These are phyloP conservation scores for Hyaloscypha finlandica DNA, from an alignment of 495 filamentous ascomycete species.

Conservation along the genomic window DNA sequence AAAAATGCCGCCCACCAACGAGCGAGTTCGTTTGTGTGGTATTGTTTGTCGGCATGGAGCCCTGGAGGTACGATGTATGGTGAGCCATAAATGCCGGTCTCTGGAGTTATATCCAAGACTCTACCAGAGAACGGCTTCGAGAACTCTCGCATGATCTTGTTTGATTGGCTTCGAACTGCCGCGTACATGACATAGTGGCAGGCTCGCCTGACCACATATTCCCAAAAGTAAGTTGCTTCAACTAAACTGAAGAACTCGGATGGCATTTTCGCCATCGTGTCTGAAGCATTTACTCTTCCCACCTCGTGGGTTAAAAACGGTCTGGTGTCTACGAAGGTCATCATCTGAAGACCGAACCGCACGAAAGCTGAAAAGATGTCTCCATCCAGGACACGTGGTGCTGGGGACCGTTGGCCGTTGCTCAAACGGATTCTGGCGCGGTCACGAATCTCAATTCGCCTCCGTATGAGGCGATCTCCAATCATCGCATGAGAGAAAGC, in stretches of 20 bases:
- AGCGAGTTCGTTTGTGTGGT: background rate
- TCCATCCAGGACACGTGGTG: conserved; percentile 1
- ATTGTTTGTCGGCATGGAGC: background rate
- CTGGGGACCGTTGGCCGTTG: background rate
- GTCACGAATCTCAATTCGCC: background rate
- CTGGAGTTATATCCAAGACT: conserved; percentile 1
- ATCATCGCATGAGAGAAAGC: conserved; percentile 1
- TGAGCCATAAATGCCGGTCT: conserved; percentile 5
- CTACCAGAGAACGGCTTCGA: background rate
- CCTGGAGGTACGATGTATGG: conserved; percentile 1
- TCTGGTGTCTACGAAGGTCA: conserved; percentile 9
- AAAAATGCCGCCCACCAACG: background rate
- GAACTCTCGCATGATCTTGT: background rate
- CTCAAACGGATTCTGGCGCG: background rate
- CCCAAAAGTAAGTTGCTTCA: conserved; percentile 8
- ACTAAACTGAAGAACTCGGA: background rate
- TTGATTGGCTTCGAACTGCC: background rate
- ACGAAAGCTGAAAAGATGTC: conserved; percentile 3
- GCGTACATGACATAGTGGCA: conserved; percentile 1
- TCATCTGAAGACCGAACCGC: conserved; percentile 9
- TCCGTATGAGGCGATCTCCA: background rate
- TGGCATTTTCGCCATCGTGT: conserved; percentile 1
- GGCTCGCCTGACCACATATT: conserved; percentile 1
- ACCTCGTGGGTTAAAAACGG: background rate
- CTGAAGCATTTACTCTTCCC: background rate